These are phyloP conservation scores for Moricandia arvensis DNA, from an alignment of 345 rosid genomes.

Conservation along the genomic window DNA sequence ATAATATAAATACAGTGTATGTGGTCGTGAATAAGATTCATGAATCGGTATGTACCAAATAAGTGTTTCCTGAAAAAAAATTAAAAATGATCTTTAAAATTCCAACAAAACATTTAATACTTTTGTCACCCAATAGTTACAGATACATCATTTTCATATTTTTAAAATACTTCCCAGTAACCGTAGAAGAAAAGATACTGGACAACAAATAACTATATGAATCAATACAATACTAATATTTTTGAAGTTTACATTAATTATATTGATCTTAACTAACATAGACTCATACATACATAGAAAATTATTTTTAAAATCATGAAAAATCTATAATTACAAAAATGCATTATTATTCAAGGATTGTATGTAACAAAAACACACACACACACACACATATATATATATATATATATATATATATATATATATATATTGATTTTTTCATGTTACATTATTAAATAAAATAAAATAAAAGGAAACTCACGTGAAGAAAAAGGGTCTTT, in stretches of 20 bases:
- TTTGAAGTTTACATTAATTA: not conserved
- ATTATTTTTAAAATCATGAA: not conserved
- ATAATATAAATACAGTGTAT: not conserved
- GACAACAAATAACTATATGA: no score
- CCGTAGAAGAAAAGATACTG: not conserved
- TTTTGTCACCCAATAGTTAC: not conserved
- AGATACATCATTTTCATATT: not conserved
- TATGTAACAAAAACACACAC: not conserved
- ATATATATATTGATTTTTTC: not conserved
- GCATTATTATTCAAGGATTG: not conserved
- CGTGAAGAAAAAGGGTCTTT: slow-evolving; percentile 24
- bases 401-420: no score
- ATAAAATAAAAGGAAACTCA: not conserved
- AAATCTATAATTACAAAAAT: not conserved
- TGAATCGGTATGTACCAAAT: not conserved
- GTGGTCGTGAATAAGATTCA: not conserved
- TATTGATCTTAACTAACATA: not conserved
- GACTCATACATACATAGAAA: not conserved
- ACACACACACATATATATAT: no score
- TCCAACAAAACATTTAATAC: not conserved
- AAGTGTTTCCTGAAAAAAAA: not conserved
- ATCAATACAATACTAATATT: not conserved
- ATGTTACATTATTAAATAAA: not conserved
- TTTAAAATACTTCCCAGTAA: not conserved
- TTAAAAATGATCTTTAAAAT: not conserved